Conservation (phyloP, 164 flowering plant genomes). For the Amborella trichopoda region DNA sequence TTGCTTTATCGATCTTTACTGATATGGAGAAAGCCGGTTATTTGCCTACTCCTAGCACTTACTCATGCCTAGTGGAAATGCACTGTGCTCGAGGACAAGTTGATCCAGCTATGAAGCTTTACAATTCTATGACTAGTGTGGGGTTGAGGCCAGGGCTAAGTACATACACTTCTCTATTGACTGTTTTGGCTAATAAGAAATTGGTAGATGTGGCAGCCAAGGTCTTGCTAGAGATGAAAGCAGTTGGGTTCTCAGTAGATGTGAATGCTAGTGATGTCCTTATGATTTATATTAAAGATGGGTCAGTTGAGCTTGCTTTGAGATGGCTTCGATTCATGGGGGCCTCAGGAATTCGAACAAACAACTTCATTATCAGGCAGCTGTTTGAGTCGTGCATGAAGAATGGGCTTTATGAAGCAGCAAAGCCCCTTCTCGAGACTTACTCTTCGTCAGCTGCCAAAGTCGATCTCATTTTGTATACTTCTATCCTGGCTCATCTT, state of each 20-base stretch:
- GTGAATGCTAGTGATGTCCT: conserved; percentile 92
- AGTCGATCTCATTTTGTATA: conserved; percentile 88
- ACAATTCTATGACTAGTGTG: conserved; percentile 89
- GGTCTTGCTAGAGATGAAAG: conserved; percentile 88
- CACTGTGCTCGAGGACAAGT: conserved; percentile 83
- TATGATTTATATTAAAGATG: conserved; percentile 89
- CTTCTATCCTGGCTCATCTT: conserved; percentile 82
- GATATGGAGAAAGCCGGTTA: conserved; percentile 98
- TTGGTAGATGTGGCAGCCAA: conserved; percentile 98
- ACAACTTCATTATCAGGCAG: conserved; percentile 84
- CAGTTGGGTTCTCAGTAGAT: conserved; percentile 81
- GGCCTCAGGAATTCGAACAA: conserved; percentile 82
- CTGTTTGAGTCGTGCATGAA: conserved; percentile 97
- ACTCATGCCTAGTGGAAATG: conserved; percentile 86
- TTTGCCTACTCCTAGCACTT: conserved; percentile 85
- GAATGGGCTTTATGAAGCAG: conserved; percentile 72
- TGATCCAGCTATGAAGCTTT: conserved; percentile 86
- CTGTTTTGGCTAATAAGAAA: conserved; percentile 80
- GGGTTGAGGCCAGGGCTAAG: conserved; percentile 82
- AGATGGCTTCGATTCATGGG: conserved; percentile 96
- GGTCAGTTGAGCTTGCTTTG: conserved; percentile 85
- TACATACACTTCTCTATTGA: conserved; percentile 69
- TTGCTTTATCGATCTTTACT: conserved; percentile 67
- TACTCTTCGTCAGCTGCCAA: conserved; percentile 71
- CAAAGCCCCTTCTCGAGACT: conserved; percentile 88